Conservation (phyloP, 2,329 filamentous ascomycete genomes). For the Xylaria sp. region DNA sequence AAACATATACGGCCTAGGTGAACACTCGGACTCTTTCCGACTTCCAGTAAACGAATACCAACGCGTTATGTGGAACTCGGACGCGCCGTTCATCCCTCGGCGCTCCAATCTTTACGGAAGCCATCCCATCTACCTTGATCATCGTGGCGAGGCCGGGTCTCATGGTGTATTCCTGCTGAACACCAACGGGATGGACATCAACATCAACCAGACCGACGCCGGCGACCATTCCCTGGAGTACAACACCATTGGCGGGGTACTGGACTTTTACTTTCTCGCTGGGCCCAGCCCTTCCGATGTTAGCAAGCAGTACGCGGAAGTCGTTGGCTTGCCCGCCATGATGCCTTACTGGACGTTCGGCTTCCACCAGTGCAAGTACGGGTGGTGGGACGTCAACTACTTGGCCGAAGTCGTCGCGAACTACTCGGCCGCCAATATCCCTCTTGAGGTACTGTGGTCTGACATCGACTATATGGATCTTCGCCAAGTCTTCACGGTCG, state of each 20-base stretch:
- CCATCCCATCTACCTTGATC: constrained; percentile 67
- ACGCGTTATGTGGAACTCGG: constrained; percentile 62
- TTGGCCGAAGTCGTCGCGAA: constrained; percentile 60
- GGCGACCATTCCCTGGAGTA: constrained; percentile 68
- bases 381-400: constrained; percentile 56
- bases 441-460: constrained; percentile 62
- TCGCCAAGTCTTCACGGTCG: constrained; percentile 56
- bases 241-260: constrained; percentile 65
- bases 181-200: constrained; percentile 67
- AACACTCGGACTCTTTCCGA: constrained; percentile 62
- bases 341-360: constrained; percentile 57
- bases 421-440: constrained; percentile 58
- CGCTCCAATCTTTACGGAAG: constrained; percentile 63
- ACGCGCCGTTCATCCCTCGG: constrained; percentile 49
- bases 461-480: constrained; percentile 58
- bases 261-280: constrained; percentile 61
- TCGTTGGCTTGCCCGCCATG: constrained; percentile 54
- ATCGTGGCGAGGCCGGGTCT: constrained; percentile 52
- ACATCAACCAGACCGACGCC: constrained; percentile 36
- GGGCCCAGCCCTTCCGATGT: constrained; percentile 53
- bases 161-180: constrained; percentile 65
- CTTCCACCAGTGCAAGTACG: constrained; percentile 56
- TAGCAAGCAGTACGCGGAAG: constrained; percentile 50
- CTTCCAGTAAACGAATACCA: constrained; percentile 61
- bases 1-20: constrained; percentile 65